Evolutionary conservation across 257 asterid genomes (phyloP).

Genomic region (Solanum tacnaense): DNA sequence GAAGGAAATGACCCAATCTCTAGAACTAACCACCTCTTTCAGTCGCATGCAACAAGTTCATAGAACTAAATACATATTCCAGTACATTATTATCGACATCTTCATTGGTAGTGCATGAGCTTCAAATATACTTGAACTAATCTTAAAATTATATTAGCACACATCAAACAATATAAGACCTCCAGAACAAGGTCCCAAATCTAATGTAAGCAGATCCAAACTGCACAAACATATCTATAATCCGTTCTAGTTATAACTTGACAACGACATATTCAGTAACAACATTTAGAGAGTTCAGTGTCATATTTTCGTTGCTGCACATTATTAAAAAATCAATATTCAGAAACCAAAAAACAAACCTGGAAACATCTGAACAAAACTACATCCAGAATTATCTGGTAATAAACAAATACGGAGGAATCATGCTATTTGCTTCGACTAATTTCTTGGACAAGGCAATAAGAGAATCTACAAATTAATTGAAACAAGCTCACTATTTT

Average conservation of each 20-base stretch:
- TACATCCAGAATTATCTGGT: neutral
- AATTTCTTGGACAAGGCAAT: neutral
- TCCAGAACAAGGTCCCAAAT: neutral
- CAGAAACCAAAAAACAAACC: neutral
- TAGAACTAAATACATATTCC: neutral
- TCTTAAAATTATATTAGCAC: too few relatives aligned
- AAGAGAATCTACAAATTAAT: constrained; percentile 20
- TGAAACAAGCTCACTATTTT: constrained; percentile 8
- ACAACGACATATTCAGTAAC: neutral
- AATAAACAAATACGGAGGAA: neutral
- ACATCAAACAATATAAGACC: neutral
- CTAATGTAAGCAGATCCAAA: neutral
- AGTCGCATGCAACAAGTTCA: neutral
- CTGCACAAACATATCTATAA: neutral
- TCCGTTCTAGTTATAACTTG: neutral
- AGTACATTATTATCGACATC: too few relatives aligned
- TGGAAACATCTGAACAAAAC: neutral
- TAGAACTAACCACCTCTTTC: neutral
- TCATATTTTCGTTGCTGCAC: neutral
- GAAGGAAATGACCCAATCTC: neutral
- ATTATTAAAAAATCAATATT: neutral
- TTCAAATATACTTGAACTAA: too few relatives aligned
- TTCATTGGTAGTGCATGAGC: too few relatives aligned
- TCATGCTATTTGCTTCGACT: neutral
- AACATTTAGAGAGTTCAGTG: neutral